Evolutionary conservation across 2,329 filamentous ascomycete genomes (phyloP).

Genomic region (Didymella exigua): DNA sequence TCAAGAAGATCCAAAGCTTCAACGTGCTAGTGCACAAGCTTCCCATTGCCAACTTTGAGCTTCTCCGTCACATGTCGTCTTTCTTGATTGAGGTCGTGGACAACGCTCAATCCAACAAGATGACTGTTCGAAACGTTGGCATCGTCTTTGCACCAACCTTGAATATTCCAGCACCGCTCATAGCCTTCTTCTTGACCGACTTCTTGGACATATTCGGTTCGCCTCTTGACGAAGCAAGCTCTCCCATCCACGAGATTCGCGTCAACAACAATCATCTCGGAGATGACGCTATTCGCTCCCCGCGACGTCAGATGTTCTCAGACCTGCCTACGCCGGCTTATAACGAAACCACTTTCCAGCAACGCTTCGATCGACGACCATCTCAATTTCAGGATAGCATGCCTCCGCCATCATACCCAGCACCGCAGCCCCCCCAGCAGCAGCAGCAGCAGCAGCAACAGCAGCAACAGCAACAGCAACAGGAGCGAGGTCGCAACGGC

Average conservation of each 20-base stretch:
- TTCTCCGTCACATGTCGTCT: conserved; percentile 82
- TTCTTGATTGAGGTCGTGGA: conserved; percentile 93
- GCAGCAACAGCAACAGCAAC: conserved; percentile 34
- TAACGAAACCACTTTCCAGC: conserved; percentile 60
- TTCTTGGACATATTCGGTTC: conserved; percentile 84
- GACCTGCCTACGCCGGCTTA: conserved; percentile 70
- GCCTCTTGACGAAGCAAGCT: conserved; percentile 62
- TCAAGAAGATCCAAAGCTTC: conserved; percentile 77
- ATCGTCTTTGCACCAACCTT: conserved; percentile 98
- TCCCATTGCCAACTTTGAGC: conserved; percentile 77
- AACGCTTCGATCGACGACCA: conserved; percentile 34
- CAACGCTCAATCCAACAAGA: conserved; percentile 90
- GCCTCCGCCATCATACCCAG: conserved; percentile 30
- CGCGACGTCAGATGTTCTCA: conserved; percentile 68
- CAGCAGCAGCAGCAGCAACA: conserved; percentile 30
- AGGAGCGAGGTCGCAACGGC: conserved; percentile 35
- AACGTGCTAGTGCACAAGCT: conserved; percentile 79
- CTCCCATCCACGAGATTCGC: conserved; percentile 54
- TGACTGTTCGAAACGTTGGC: conserved; percentile 94
- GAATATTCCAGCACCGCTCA: conserved; percentile 93
- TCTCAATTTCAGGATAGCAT: conserved; percentile 27
- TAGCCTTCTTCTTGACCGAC: conserved; percentile 91
- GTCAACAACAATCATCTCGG: conserved; percentile 50
- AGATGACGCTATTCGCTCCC: conserved; percentile 66
- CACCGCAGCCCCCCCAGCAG: conserved; percentile 29